These are phyloP conservation scores for Prototheca wickerhamii DNA, from an alignment of 163 green algal genomes.

Conservation along the genomic window DNA sequence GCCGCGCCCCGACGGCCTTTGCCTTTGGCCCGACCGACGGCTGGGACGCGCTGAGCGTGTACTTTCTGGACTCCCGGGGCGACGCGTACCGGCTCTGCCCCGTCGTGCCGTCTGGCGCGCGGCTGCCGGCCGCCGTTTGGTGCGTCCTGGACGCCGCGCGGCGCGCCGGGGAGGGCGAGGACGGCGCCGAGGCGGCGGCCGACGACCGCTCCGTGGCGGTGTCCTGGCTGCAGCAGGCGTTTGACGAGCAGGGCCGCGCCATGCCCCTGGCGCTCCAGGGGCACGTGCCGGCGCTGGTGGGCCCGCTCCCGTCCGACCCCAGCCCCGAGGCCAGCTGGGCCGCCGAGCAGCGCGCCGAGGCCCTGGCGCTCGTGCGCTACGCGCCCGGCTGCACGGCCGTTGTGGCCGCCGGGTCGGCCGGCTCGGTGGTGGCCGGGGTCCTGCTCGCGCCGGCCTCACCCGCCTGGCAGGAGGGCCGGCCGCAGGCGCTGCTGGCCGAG, in stretches of 20 bases:
- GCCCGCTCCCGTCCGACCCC: conserved; percentile 12
- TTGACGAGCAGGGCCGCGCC: background rate
- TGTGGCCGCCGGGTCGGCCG: conserved; percentile 2
- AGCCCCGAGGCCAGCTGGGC: background rate
- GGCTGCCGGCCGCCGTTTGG: background rate
- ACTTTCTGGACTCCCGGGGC: conserved; percentile 25
- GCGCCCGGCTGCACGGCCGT: conserved; percentile 7
- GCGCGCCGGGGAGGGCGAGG: background rate
- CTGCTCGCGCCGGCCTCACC: conserved; percentile 6
- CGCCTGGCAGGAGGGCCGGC: conserved; percentile 12
- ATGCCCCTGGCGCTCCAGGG: conserved; percentile 11
- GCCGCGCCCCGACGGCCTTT: conserved; percentile 17
- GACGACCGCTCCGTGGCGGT: background rate
- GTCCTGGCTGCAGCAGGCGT: conserved; percentile 31
- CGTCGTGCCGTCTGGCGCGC: conserved; percentile 29
- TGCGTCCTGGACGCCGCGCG: conserved; percentile 6
- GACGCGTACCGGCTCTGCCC: conserved; percentile 26
- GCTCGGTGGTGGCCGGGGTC: conserved; percentile 8
- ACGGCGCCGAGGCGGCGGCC: conserved; percentile 6
- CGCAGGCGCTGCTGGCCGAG: conserved; percentile 9
- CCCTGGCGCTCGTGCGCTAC: conserved; percentile 12
- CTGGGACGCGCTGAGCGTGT: conserved; percentile 26
- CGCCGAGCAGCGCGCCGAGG: conserved; percentile 6
- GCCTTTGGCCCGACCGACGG: conserved; percentile 9
- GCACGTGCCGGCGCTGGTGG: conserved; percentile 24